These are phyloP conservation scores for Coccomyxa sp. DNA, from an alignment of 139 green algal species.

Conservation along the genomic window DNA sequence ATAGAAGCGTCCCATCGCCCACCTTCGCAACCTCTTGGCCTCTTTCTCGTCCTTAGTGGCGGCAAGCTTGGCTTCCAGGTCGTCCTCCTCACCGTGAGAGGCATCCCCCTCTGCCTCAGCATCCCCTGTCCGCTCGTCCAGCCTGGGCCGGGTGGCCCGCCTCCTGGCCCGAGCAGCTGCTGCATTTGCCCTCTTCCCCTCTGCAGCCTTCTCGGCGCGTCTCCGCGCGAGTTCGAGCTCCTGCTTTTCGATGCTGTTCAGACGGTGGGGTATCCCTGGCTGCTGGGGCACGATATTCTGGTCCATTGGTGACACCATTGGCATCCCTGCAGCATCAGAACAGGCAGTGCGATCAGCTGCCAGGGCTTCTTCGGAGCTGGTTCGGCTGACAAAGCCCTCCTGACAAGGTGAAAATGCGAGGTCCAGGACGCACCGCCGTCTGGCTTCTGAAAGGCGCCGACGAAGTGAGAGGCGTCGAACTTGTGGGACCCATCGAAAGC, in stretches of 20 bases:
- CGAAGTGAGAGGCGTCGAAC: background rate
- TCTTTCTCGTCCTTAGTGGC: constrained; percentile 35
- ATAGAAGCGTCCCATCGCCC: background rate
- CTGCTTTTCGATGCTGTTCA: constrained; percentile 27
- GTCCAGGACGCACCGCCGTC: background rate
- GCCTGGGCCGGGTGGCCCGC: background rate
- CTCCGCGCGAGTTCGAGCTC: constrained; percentile 40
- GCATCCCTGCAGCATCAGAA: background rate
- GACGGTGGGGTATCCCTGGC: background rate
- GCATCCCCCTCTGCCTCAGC: background rate
- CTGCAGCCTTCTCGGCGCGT: constrained; percentile 32
- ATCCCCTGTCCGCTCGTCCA: background rate
- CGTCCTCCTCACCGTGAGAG: constrained; percentile 9
- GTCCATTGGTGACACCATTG: background rate
- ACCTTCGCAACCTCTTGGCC: constrained; percentile 41
- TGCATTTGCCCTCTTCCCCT: constrained; percentile 29
- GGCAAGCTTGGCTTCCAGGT: constrained; percentile 27
- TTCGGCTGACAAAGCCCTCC: background rate
- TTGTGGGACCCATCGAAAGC: background rate
- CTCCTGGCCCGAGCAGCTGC: constrained; percentile 16
- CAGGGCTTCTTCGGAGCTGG: background rate
- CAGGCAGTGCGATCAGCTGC: background rate
- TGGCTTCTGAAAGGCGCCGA: background rate
- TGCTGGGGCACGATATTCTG: background rate
- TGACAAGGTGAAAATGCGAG: background rate